phyloP scores from a whole-genome alignment of 2,329 filamentous ascomycete genomes.

The Metarhizium humberi region DNA sequence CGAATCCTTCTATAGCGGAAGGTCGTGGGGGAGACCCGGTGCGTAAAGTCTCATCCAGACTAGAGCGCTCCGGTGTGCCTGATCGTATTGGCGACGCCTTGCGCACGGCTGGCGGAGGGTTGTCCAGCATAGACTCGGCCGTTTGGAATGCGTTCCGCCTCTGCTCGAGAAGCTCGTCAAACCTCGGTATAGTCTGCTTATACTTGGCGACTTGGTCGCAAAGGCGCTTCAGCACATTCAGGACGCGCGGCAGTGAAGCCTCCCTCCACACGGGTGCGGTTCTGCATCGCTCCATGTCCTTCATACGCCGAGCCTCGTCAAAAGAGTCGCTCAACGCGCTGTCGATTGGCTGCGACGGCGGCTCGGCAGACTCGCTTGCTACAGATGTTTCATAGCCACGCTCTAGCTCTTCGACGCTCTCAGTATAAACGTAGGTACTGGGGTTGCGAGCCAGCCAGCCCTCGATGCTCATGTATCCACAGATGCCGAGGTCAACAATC shows the following conservation, averaged over 20 bases:
- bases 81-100: conserved; percentile 21
- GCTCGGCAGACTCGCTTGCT: conserved; percentile 4
- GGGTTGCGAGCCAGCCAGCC: conserved; percentile 81
- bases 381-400: conserved; percentile 5
- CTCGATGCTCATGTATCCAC: conserved; percentile 75
- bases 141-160: conserved; percentile 56
- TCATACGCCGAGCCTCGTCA: conserved; percentile 27
- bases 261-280: conserved; percentile 43
- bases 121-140: conserved; percentile 38
- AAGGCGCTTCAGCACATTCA: conserved; percentile 49
- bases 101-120: conserved; percentile 17
- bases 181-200: conserved; percentile 56
- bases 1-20: conserved; percentile 50
- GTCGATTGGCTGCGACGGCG: neutral
- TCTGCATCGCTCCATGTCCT: conserved; percentile 40
- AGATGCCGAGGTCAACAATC: conserved; percentile 72
- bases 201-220: conserved; percentile 54
- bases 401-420: conserved; percentile 9
- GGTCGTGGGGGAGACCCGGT: conserved; percentile 42
- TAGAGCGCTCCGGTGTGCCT: conserved; percentile 31
- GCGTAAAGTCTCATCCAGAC: conserved; percentile 33
- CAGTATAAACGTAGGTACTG: conserved; percentile 42
- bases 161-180: conserved; percentile 61
- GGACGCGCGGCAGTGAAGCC: conserved; percentile 41
- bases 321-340: neutral